A percentile compares a stretch with the other conserved stretches of the same genome.
Evolutionary conservation across 1,284 basidiomycete species (phyloP).

Genomic region (Paramarasmius palmivorus): DNA sequence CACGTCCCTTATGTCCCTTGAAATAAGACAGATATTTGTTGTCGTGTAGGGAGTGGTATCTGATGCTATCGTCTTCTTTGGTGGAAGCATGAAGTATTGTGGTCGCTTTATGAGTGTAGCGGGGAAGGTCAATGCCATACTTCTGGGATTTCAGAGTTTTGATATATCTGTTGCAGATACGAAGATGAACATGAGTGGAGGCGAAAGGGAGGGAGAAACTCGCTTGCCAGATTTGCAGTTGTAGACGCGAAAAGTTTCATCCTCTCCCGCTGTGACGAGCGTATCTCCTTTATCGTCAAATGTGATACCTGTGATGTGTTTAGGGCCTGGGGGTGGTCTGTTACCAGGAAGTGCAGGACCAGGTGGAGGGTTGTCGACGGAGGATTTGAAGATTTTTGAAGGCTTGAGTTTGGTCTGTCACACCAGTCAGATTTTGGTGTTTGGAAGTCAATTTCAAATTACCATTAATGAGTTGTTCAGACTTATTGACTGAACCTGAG

Average conservation of each 20-base stretch:
- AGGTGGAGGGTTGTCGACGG: conserved; percentile 65
- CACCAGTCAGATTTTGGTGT: neutral
- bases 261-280: conserved; percentile 87
- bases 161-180: conserved; percentile 49
- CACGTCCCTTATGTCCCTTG: conserved; percentile 88
- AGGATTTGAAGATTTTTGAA: conserved; percentile 84
- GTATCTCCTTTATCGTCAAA: conserved; percentile 92
- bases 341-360: conserved; percentile 40
- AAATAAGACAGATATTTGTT: conserved; percentile 97
- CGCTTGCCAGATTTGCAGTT: conserved; percentile 90
- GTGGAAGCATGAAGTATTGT: conserved; percentile 92
- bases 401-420: conserved; percentile 76
- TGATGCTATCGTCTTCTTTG: conserved; percentile 92
- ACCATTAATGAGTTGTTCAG: conserved; percentile 51
- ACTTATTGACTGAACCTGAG: conserved; percentile 11
- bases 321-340: conserved; percentile 41
- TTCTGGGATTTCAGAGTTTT: conserved; percentile 92
- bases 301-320: conserved; percentile 83
- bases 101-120: conserved; percentile 90
- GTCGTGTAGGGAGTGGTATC: conserved; percentile 94
- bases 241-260: conserved; percentile 91
- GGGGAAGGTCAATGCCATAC: conserved; percentile 92
- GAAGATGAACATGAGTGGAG: conserved; percentile 21
- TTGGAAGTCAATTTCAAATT: neutral
- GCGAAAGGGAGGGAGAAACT: conserved; percentile 46